phyloP scores from a whole-genome alignment of 2,329 filamentous ascomycete species.

The Trichophyton schoenleinii region DNA sequence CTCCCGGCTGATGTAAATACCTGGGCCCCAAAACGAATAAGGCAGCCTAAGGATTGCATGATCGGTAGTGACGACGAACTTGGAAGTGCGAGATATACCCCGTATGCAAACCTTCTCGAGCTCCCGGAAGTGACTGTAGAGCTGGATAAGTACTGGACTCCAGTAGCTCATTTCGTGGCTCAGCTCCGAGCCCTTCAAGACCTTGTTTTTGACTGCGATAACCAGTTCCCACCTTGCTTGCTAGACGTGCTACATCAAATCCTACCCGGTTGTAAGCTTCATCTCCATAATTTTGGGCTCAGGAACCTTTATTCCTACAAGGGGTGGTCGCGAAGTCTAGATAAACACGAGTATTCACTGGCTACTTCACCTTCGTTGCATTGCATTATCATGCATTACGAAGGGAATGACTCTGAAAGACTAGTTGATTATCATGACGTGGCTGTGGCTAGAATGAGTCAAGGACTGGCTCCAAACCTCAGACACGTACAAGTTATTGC shows the following conservation, averaged over 20 bases:
- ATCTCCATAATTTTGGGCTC: conserved; percentile 1
- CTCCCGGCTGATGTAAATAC: not conserved
- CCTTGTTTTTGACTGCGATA: not conserved
- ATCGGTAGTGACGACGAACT: not conserved
- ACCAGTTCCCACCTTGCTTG: conserved; percentile 1
- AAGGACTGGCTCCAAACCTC: conserved; percentile 2
- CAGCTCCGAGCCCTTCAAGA: not conserved
- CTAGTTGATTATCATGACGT: conserved; percentile 1
- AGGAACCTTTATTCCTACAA: not conserved
- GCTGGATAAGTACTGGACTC: not conserved
- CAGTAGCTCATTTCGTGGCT: not conserved
- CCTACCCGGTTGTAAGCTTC: conserved; percentile 1
- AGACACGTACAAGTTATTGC: not conserved
- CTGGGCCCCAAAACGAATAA: not conserved
- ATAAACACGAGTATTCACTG: not conserved
- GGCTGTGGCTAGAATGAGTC: not conserved
- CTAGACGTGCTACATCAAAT: not conserved
- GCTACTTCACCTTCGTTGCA: conserved; percentile 2
- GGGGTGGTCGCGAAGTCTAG: not conserved
- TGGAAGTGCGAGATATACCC: not conserved
- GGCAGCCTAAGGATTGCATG: not conserved
- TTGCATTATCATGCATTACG: not conserved
- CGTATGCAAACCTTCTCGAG: not conserved
- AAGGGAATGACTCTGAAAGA: not conserved
- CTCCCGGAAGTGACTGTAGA: not conserved